Evolutionary conservation across 2,329 filamentous ascomycete species (phyloP).

Genomic region (Leptographium radiaticola): DNA sequence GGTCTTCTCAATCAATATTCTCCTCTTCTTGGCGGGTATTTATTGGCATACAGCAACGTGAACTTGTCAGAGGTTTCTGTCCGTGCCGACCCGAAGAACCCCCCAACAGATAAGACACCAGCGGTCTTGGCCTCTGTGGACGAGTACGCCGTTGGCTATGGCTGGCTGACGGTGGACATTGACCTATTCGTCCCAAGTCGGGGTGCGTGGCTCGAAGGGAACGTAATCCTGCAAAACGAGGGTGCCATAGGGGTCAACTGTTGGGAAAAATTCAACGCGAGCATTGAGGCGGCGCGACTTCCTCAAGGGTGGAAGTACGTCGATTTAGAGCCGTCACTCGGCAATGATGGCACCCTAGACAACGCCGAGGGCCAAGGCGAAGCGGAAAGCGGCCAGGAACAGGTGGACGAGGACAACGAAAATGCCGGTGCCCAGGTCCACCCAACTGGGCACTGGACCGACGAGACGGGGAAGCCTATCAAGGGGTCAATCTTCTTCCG

Average conservation of each 20-base stretch:
- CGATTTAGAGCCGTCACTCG: conserved; percentile 27
- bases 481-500: conserved; percentile 61
- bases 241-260: conserved; percentile 82
- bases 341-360: conserved; percentile 12
- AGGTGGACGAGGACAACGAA: conserved; percentile 11
- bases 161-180: conserved; percentile 81
- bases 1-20: conserved; percentile 68
- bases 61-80: conserved; percentile 48
- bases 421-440: conserved; percentile 22
- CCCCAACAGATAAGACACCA: conserved; percentile 33
- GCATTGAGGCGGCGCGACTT: conserved; percentile 63
- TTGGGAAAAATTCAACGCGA: conserved; percentile 85
- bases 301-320: conserved; percentile 74
- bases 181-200: conserved; percentile 66
- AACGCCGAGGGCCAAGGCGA: neutral
- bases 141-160: conserved; percentile 77
- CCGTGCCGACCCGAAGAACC: conserved; percentile 26
- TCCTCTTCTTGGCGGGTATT: conserved; percentile 56
- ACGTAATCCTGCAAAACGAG: conserved; percentile 74
- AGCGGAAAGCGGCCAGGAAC: conserved; percentile 13
- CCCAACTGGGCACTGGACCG: conserved; percentile 60
- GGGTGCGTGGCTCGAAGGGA: conserved; percentile 65
- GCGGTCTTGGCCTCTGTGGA: conserved; percentile 41
- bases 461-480: conserved; percentile 56
- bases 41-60: conserved; percentile 61